phyloP scores from a whole-genome alignment of 306 rosid species.

The Vigna nakashimae region DNA sequence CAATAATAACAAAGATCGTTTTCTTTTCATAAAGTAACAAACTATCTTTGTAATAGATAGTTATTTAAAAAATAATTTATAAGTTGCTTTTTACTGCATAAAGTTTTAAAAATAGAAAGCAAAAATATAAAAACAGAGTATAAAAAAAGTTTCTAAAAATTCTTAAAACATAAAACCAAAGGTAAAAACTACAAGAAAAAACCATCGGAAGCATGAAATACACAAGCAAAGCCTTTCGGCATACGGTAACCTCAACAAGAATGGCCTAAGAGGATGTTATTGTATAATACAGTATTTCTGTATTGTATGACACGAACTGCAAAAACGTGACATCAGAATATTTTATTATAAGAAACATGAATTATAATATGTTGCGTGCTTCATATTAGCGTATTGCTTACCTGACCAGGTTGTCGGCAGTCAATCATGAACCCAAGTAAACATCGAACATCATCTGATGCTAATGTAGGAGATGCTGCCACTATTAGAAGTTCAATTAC shows the following conservation, averaged over 20 bases:
- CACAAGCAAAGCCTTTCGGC: neutral
- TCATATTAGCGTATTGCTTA: constrained; percentile 36
- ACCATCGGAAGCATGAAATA: neutral
- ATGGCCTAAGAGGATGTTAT: neutral
- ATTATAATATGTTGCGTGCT: constrained; percentile 22
- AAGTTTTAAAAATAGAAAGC: neutral
- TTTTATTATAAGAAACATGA: constrained; percentile 22
- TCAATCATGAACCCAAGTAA: constrained; percentile 92
- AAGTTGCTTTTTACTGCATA: neutral
- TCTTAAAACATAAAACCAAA: neutral
- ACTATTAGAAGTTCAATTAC: constrained; percentile 87
- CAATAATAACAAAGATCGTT: neutral
- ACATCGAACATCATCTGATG: constrained; percentile 79
- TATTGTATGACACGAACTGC: neutral
- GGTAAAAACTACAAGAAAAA: neutral
- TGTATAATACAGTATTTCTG: neutral
- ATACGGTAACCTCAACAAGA: neutral
- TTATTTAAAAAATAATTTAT: too few species aligned
- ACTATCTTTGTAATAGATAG: too few species aligned
- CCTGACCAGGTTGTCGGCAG: constrained; percentile 96
- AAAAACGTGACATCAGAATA: neutral
- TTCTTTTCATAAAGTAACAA: neutral
- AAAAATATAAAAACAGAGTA: neutral
- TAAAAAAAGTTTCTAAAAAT: neutral
- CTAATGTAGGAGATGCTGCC: constrained; percentile 81